Evolutionary conservation across 139 green algal genomes (phyloP).

Genomic region (Chlorella sp.): DNA sequence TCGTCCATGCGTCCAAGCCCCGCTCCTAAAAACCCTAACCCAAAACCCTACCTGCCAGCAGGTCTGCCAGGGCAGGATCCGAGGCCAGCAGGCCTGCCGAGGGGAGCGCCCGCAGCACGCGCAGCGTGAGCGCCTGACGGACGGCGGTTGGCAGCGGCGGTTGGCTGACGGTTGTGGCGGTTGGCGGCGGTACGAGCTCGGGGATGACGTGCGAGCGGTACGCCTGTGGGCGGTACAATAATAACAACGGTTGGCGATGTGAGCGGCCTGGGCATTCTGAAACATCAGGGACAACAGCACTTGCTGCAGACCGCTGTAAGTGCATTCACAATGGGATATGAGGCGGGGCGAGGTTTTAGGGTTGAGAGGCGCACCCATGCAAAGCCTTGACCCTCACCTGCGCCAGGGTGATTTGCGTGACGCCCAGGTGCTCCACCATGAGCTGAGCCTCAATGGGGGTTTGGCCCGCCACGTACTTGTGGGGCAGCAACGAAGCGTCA

Average conservation of each 20-base stretch:
- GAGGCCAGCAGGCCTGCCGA: background rate
- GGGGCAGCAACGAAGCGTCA: conserved; percentile 1
- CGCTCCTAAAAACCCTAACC: too few species aligned
- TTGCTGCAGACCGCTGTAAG: too few species aligned
- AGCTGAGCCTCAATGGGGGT: background rate
- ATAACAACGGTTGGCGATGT: too few species aligned
- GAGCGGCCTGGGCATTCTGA: too few species aligned
- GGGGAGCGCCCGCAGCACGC: background rate
- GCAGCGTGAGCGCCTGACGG: background rate
- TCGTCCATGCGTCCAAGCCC: too few species aligned
- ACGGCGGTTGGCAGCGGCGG: too few species aligned
- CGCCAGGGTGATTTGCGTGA: background rate
- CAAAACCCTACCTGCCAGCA: conserved; percentile 1
- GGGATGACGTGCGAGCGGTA: background rate
- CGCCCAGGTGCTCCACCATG: background rate
- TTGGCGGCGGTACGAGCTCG: background rate
- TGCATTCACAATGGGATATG: too few species aligned
- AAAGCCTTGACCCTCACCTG: too few species aligned
- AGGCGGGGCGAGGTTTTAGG: too few species aligned
- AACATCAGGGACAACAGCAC: too few species aligned
- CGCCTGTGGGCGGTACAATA: background rate
- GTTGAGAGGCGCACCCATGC: too few species aligned
- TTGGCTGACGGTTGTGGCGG: too few species aligned
- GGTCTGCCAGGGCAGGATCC: background rate
- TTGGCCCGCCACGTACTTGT: background rate